A percentile compares a stretch with the other conserved stretches of the same genome.
Conservation (phyloP, 192 early-diverging fungal genomes). For the Coemansia sp. region DNA sequence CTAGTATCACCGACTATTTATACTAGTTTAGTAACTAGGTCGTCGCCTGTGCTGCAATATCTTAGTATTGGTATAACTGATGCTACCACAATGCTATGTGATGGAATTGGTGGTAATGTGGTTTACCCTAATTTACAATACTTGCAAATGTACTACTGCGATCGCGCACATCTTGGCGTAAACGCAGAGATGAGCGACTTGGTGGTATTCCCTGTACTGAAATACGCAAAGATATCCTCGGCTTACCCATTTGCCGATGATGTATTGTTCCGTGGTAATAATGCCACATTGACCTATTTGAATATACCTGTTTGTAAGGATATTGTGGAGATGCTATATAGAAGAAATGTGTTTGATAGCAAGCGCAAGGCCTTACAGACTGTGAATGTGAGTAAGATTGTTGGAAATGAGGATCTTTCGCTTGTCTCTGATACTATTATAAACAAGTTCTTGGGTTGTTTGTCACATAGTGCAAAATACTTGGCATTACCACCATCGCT, state of each 20-base stretch:
- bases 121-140: constrained; percentile 11
- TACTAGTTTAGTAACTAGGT: not conserved
- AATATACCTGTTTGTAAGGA: not conserved
- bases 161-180: not conserved
- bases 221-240: not conserved
- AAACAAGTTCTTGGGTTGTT: not conserved
- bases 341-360: not conserved
- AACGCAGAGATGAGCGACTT: not conserved
- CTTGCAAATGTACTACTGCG: not conserved
- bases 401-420: not conserved
- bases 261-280: constrained; percentile 15
- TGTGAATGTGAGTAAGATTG: not conserved
- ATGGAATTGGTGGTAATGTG: not conserved
- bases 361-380: not conserved
- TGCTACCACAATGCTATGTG: not conserved
- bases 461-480: not conserved
- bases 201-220: constrained; percentile 4
- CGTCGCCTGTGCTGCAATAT: not conserved
- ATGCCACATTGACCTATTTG: constrained; percentile 5
- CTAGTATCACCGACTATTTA: not conserved
- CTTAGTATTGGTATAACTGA: not conserved
- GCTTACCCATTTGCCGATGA: constrained; percentile 16
- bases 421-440: not conserved
- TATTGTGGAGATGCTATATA: not conserved
- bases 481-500: not conserved